Evolutionary conservation across 805 yeast genomes (phyloP).

Genomic region (Pichia phayaonensis): DNA sequence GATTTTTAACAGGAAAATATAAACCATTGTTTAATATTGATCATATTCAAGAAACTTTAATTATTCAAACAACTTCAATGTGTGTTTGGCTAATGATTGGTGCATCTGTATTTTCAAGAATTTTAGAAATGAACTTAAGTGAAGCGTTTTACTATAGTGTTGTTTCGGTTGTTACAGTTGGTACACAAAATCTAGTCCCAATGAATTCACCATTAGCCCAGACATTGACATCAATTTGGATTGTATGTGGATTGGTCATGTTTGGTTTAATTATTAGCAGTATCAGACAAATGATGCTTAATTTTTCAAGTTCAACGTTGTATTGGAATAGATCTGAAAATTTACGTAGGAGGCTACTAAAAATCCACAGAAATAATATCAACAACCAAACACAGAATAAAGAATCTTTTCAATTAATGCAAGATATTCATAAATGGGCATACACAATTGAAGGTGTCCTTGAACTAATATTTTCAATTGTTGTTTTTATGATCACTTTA

Average conservation of each 20-base stretch:
- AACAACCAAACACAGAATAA: conserved; percentile 23
- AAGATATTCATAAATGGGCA: conserved; percentile 39
- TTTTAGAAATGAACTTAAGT: conserved; percentile 47
- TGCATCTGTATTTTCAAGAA: conserved; percentile 44
- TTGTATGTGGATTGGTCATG: conserved; percentile 61
- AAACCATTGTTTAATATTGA: conserved; percentile 65
- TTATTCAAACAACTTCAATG: conserved; percentile 59
- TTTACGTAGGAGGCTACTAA: conserved; percentile 31
- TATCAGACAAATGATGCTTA: conserved; percentile 55
- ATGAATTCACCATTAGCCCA: conserved; percentile 38
- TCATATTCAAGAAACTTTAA: conserved; percentile 61
- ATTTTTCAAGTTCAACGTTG: conserved; percentile 54
- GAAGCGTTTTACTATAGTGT: conserved; percentile 65
- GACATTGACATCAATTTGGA: conserved; percentile 53
- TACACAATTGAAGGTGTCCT: conserved; percentile 30
- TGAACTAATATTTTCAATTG: conserved; percentile 34
- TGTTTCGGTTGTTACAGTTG: conserved; percentile 71
- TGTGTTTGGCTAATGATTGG: conserved; percentile 71
- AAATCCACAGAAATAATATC: not conserved
- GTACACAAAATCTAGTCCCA: conserved; percentile 71
- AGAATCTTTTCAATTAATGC: conserved; percentile 51
- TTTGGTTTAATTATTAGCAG: conserved; percentile 69
- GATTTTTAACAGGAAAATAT: conserved; percentile 51
- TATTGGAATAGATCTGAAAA: conserved; percentile 60
- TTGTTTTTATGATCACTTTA: conserved; percentile 53